These are phyloP conservation scores for Solanum pimpinellifolium DNA, from an alignment of 257 asterid genomes.

Conservation along the genomic window DNA sequence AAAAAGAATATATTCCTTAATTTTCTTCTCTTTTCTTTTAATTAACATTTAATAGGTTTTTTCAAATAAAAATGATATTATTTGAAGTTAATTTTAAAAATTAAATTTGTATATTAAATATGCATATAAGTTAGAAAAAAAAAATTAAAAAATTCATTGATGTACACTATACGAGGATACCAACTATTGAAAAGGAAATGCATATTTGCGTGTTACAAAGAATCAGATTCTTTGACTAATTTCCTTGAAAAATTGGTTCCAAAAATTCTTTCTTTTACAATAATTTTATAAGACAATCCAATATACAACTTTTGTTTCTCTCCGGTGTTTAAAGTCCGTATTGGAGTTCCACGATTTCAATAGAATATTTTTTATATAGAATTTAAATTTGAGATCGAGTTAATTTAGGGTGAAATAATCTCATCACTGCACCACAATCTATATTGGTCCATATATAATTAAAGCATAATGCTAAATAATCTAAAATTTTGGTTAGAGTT, in stretches of 20 bases:
- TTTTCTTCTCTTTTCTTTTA: background rate
- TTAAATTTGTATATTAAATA: background rate
- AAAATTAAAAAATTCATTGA: background rate
- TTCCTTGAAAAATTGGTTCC: background rate
- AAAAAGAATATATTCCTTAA: background rate
- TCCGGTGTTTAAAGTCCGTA: background rate
- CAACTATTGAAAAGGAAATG: background rate
- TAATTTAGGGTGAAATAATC: too few species aligned
- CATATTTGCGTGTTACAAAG: background rate
- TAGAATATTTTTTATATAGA: accelerated
- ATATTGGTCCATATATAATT: too few species aligned
- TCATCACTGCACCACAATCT: too few species aligned
- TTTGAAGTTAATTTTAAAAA: background rate
- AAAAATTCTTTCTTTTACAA: background rate
- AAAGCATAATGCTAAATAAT: accelerated
- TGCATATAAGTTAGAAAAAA: background rate
- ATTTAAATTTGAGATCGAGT: accelerated
- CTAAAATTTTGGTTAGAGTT: too few species aligned
- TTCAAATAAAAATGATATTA: background rate
- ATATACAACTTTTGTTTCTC: background rate
- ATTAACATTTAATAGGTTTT: background rate
- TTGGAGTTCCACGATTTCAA: too few species aligned
- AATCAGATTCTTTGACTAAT: background rate
- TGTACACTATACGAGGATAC: background rate
- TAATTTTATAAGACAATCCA: background rate